Evolutionary conservation across 345 rosid genomes (phyloP), one percentile per base, ranked within the genome.

Genomic region (Barbarea vulgaris): DNA sequence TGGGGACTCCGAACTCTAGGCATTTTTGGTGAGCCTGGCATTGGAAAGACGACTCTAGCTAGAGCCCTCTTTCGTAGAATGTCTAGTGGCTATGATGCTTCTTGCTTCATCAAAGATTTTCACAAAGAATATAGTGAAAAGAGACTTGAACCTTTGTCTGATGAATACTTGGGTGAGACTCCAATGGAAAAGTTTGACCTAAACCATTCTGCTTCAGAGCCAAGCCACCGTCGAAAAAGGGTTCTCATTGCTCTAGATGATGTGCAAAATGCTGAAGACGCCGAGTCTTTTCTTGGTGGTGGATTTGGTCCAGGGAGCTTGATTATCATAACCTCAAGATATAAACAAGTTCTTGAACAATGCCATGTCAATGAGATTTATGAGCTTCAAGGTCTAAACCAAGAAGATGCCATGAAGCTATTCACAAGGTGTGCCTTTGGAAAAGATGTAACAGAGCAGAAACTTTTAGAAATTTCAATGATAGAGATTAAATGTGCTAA

Each of bases 161-260:
- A 11, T 5, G 67, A 22, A 0, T 7, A 9, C 24, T 70, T 30
- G 7, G 1, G 7, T 8, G 27, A 9, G 28, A 58, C 11, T 48
- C 33, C 34, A 31, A 0, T 70, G 65, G 53, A 57, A 39, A 3
- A 21, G 1, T 70, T 70, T 70, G 57, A 70, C 66, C 65, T 44
- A 55, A 54, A 44, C 34, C 7, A 71, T 48, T 8, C 9, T 17
- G 67, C 18, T 42, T 6, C 10, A 34, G 24, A 50, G 59, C 58
- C 37, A 46, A 4, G 55, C 4, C 1, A 28, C 1, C 64, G 74
- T 5, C 30, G 2, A 28, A 58, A 70, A 56, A 77, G 70, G 12
- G 54, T 77, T 33, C 39, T 58, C 44, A 1, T 57, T 56, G 56
- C 10, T 57, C 56, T 70, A 42, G 74, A 70, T 70, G 74, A 46